phyloP scores from a whole-genome alignment of 345 rosid species.

The rapeseed (Brassica napus) region DNA sequence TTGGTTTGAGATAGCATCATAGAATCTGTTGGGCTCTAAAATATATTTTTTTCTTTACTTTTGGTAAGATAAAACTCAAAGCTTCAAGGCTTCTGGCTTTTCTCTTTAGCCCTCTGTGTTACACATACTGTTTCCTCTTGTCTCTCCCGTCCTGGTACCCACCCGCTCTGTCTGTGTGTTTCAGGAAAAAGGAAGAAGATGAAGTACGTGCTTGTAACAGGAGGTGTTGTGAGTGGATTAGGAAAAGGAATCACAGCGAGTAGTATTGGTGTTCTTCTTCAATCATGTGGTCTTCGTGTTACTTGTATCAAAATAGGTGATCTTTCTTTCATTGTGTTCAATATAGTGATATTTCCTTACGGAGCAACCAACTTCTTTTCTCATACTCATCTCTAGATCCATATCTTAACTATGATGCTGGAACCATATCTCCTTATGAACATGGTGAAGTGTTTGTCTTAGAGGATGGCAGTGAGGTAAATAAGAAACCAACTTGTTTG shows the following conservation, averaged over 20 bases:
- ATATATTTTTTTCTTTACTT: neutral
- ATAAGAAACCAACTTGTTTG: neutral
- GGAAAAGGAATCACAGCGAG: conserved; percentile 69
- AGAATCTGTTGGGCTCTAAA: neutral
- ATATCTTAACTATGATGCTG: conserved; percentile 85
- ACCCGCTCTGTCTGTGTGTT: neutral
- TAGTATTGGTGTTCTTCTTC: conserved; percentile 61
- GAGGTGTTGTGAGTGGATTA: conserved; percentile 66
- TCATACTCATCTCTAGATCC: conserved; percentile 54
- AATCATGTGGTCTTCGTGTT: conserved; percentile 74
- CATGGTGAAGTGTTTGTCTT: conserved; percentile 93
- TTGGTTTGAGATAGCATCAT: neutral
- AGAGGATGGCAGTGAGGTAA: conserved; percentile 96
- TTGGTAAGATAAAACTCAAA: conserved; percentile 2
- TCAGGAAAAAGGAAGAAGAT: conserved; percentile 31
- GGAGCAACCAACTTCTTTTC: neutral
- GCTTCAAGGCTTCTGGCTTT: neutral
- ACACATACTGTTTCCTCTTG: conserved; percentile 4
- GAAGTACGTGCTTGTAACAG: conserved; percentile 60
- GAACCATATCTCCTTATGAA: conserved; percentile 92
- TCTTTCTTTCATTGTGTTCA: neutral
- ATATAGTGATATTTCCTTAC: neutral
- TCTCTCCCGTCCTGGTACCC: neutral
- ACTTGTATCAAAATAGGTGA: conserved; percentile 74
- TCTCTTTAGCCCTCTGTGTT: neutral